Evolutionary conservation across 73 alveolate species (phyloP).

Genomic region (Breviolum minutum): DNA sequence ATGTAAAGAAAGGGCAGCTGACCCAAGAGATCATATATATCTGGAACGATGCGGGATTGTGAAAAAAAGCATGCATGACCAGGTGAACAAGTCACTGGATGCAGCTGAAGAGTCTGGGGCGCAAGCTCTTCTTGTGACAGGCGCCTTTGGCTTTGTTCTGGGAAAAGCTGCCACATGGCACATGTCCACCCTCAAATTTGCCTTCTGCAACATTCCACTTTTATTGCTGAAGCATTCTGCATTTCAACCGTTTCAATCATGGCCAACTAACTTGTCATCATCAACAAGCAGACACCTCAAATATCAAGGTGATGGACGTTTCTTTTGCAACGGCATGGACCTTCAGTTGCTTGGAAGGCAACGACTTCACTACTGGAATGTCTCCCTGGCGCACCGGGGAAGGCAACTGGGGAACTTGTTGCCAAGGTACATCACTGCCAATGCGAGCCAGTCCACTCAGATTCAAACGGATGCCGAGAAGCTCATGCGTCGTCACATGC

Average conservation of each 20-base stretch:
- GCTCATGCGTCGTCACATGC: constrained; percentile 51
- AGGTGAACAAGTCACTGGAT: constrained; percentile 79
- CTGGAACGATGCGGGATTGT: not conserved
- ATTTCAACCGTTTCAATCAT: no score
- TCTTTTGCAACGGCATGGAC: constrained; percentile 95
- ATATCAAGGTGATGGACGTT: constrained; percentile 58
- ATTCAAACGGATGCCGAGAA: constrained; percentile 73
- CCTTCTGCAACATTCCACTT: no score
- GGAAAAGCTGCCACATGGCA: no score
- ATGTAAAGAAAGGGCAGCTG: not conserved
- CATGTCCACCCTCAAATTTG: no score
- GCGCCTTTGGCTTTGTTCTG: not conserved
- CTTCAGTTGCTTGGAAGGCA: constrained; percentile 24
- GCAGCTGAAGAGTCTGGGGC: constrained; percentile 41
- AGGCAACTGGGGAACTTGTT: no score
- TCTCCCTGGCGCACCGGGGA: no score
- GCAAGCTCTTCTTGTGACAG: constrained; percentile 64
- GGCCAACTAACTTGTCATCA: not conserved
- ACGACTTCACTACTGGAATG: not conserved
- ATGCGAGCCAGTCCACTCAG: constrained; percentile 83
- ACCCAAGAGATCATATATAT: not conserved
- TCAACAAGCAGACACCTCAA: not conserved
- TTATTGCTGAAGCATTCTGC: no score
- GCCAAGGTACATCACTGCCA: constrained; percentile 76
- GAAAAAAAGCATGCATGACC: no score